Evolutionary conservation across 441 rosid species (phyloP).

Genomic region (Eruca vesicaria): DNA sequence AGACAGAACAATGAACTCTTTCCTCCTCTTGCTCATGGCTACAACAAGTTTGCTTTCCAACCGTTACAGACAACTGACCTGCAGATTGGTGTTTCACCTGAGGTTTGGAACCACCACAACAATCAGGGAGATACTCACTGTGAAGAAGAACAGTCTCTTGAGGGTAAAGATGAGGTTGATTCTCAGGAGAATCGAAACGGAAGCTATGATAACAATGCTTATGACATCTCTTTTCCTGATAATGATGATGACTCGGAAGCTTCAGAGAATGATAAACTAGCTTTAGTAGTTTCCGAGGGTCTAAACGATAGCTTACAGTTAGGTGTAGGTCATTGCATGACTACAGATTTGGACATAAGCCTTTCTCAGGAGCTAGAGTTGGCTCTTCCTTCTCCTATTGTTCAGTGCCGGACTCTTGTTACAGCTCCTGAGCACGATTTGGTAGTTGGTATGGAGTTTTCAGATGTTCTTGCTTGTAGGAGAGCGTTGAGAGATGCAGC

Average conservation of each 20-base stretch:
- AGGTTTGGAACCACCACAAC: conserved; percentile 30
- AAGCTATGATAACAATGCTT: conserved; percentile 28
- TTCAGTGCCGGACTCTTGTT: conserved; percentile 36
- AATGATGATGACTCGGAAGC: conserved; percentile 30
- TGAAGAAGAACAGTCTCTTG: conserved; percentile 28
- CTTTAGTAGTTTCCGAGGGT: conserved; percentile 31
- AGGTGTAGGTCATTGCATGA: conserved; percentile 43
- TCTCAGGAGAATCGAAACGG: conserved; percentile 36
- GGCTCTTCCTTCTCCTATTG: conserved; percentile 28
- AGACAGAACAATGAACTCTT: conserved; percentile 38
- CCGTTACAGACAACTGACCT: conserved; percentile 38
- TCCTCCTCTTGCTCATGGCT: conserved; percentile 29
- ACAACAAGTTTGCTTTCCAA: conserved; percentile 36
- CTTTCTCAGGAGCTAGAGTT: conserved; percentile 32
- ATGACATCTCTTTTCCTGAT: conserved; percentile 32
- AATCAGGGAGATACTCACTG: conserved; percentile 25
- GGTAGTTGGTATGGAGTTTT: conserved; percentile 52
- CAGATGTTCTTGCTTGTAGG: conserved; percentile 59
- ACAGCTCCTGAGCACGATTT: conserved; percentile 36
- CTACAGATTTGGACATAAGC: conserved; percentile 38
- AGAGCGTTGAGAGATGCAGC: conserved; percentile 65
- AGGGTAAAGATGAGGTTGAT: conserved; percentile 37
- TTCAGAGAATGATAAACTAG: conserved; percentile 35
- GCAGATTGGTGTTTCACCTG: conserved; percentile 36
- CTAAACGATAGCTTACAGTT: conserved; percentile 41